Percentiles rank a stretch among this genome's conserved stretches.
These are phyloP conservation scores for Lecanoromycetidae sp. DNA, from an alignment of 2,329 filamentous ascomycete genomes.

Conservation along the genomic window DNA sequence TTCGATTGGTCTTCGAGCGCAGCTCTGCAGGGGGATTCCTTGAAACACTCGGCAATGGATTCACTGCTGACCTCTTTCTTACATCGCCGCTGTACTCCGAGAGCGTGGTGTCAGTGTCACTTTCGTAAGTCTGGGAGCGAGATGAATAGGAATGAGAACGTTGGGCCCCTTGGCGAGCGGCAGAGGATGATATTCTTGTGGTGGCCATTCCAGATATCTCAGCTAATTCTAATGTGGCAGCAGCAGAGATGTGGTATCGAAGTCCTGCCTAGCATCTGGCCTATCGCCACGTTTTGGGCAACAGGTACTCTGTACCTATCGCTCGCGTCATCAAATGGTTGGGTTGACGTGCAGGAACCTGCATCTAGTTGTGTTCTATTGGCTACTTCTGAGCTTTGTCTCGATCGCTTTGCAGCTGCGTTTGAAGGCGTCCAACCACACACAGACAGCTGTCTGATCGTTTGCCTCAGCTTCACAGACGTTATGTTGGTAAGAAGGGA, in stretches of 20 bases:
- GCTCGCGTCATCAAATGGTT: conserved; percentile 4
- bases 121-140: not conserved
- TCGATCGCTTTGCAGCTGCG: not conserved
- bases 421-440: conserved; percentile 3
- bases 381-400: too few relatives aligned
- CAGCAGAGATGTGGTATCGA: not conserved
- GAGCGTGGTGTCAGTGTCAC: not conserved
- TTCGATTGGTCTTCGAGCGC: conserved; percentile 17
- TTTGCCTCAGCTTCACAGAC: not conserved
- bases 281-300: conserved; percentile 1
- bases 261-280: not conserved
- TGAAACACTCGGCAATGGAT: conserved; percentile 19
- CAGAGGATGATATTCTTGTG: not conserved
- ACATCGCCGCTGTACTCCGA: conserved; percentile 1
- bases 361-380: too few relatives aligned
- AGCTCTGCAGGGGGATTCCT: conserved; percentile 17
- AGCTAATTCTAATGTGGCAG: not conserved
- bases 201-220: conserved; percentile 4
- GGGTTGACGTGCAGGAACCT: not conserved
- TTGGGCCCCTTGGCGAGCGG: not conserved
- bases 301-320: not conserved
- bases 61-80: conserved; percentile 10
- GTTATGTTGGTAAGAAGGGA: not conserved
- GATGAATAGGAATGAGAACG: not conserved
- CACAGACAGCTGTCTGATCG: conserved; percentile 4